Evolutionary conservation across 129 eudicot genomes (phyloP).

Genomic region (Glebionis coronaria): DNA sequence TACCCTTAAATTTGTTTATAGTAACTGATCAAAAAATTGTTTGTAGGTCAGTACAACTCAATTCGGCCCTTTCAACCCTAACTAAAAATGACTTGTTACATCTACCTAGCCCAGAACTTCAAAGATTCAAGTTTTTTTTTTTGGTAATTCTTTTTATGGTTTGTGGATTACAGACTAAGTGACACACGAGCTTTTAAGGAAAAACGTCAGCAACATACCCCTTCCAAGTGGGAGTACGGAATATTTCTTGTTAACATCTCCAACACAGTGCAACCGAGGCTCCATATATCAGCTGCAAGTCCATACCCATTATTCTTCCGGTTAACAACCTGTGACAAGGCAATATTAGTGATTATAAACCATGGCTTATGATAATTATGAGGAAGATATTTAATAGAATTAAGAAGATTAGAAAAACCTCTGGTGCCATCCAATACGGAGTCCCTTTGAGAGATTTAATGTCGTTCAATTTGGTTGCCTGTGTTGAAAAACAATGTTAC

Average conservation of each 20-base stretch:
- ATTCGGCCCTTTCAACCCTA: not conserved
- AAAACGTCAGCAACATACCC: conserved; percentile 35
- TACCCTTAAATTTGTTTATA: not conserved
- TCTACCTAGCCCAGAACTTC: conserved; percentile 8
- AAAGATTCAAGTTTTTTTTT: not conserved
- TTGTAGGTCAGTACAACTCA: too few relatives aligned
- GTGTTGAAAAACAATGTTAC: conserved; percentile 15
- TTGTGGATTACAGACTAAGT: not conserved
- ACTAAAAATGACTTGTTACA: not conserved
- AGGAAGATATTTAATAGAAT: not conserved
- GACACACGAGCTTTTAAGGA: not conserved
- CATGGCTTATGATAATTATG: not conserved
- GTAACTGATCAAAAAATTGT: not conserved
- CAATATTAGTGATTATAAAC: not conserved
- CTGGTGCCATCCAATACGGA: conserved; percentile 95
- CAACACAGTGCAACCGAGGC: conserved; percentile 89
- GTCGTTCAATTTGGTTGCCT: conserved; percentile 77
- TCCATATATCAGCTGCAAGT: conserved; percentile 87
- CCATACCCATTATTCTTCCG: conserved; percentile 44
- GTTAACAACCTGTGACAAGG: conserved; percentile 53
- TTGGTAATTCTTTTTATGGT: not conserved
- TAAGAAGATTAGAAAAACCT: conserved; percentile 36
- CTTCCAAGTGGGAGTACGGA: conserved; percentile 74
- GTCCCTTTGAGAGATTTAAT: conserved; percentile 90
- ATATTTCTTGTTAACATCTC: conserved; percentile 78